Evolutionary conservation across 208 protist species (phyloP).

Genomic region (Acanthamoeba castellanii): DNA sequence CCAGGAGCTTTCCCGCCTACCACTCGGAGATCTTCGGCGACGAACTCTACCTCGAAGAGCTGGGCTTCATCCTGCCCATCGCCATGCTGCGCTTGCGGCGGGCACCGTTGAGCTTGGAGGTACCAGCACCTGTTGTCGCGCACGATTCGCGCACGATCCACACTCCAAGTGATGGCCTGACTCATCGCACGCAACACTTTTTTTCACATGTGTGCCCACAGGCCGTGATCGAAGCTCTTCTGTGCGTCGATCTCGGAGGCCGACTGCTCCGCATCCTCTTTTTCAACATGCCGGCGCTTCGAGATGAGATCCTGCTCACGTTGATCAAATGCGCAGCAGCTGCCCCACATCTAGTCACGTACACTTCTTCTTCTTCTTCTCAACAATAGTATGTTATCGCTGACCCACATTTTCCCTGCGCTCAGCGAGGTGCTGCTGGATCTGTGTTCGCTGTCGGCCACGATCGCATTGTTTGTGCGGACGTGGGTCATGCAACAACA

Average conservation of each 20-base stretch:
- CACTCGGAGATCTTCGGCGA: constrained; percentile 2
- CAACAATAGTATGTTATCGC: no score
- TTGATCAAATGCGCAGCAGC: neutral
- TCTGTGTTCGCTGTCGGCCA: neutral
- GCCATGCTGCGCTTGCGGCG: constrained; percentile 12
- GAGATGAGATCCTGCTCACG: neutral
- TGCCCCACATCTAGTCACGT: neutral
- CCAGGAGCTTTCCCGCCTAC: neutral
- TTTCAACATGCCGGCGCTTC: neutral
- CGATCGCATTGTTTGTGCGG: constrained; percentile 17
- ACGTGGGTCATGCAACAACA: neutral
- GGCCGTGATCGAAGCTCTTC: neutral
- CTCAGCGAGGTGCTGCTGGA: constrained; percentile 43
- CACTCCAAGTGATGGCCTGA: neutral
- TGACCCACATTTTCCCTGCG: neutral
- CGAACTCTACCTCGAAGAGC: constrained; percentile 23
- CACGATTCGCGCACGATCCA: neutral
- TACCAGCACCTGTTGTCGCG: neutral
- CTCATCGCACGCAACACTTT: no score
- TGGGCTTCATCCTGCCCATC: constrained; percentile 39
- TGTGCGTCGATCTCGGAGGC: neutral
- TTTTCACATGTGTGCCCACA: neutral
- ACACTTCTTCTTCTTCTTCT: neutral
- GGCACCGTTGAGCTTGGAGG: neutral
- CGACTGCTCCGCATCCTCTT: neutral